A percentile compares a stretch with the other conserved stretches of the same genome.
Evolutionary conservation across 768 basidiomycete species (phyloP).

Genomic region (Clavulina sp.): DNA sequence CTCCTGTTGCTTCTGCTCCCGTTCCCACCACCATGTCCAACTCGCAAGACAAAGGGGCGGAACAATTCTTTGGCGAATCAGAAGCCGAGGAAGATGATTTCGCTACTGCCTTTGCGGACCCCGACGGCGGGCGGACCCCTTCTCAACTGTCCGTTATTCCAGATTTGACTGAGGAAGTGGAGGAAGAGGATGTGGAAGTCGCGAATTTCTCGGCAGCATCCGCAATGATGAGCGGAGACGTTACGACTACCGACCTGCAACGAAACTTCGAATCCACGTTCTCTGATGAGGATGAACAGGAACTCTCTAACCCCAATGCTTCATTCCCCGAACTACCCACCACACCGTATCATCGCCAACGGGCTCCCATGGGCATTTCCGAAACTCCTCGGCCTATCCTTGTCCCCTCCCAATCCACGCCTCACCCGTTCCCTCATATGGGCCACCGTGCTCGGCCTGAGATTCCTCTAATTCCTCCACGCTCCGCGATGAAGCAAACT

Average conservation of each 20-base stretch:
- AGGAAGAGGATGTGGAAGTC: slow-evolving; percentile 11
- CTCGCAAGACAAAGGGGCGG: background rate
- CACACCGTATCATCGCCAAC: background rate
- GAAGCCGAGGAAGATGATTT: slow-evolving; percentile 27
- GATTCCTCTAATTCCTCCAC: slow-evolving; percentile 1
- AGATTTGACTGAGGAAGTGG: background rate
- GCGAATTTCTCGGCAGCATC: slow-evolving; percentile 28
- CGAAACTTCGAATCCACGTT: background rate
- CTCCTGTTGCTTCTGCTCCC: too few species aligned
- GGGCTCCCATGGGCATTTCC: background rate
- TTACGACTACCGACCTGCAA: background rate
- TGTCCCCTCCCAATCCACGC: background rate
- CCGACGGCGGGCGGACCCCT: background rate
- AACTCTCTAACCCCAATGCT: background rate
- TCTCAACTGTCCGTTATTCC: too few species aligned
- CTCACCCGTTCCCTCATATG: background rate
- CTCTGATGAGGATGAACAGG: background rate
- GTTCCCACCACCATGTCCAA: slow-evolving; percentile 30
- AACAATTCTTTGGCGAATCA: slow-evolving; percentile 18
- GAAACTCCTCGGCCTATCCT: background rate
- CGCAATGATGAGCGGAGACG: background rate
- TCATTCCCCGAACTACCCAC: slow-evolving; percentile 1
- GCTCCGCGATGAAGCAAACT: slow-evolving; percentile 14
- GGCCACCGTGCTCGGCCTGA: background rate
- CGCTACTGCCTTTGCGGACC: too few species aligned